Percentiles rank a stretch among this genome's conserved stretches.
Conservation (phyloP, 306 rosid genomes). For the Crotalaria pallida region DNA sequence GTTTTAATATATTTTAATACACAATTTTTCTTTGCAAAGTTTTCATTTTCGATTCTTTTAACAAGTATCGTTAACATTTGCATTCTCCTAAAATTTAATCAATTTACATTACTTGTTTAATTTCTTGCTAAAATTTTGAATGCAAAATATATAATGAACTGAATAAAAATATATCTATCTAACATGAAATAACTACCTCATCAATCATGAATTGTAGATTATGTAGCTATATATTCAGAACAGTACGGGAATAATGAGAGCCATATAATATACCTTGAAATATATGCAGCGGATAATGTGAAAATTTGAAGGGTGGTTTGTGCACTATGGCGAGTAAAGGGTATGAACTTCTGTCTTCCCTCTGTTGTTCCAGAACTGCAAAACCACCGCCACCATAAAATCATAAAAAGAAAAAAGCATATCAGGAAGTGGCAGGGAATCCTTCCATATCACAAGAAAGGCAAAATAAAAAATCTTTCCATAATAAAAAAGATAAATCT, state of each 20-base stretch:
- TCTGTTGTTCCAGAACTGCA: constrained; percentile 94
- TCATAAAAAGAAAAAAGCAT: neutral
- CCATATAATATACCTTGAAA: constrained; percentile 82
- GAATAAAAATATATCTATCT: too few relatives aligned
- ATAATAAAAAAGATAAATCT: neutral
- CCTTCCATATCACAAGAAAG: constrained; percentile 15
- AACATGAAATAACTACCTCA: too few relatives aligned
- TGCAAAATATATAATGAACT: too few relatives aligned
- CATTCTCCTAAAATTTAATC: too few relatives aligned
- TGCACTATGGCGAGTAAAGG: constrained; percentile 77
- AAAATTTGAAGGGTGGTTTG: constrained; percentile 89
- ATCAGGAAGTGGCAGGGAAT: neutral
- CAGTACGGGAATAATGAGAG: neutral
- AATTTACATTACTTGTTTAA: too few relatives aligned
- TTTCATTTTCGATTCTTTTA: too few relatives aligned
- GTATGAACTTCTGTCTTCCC: constrained; percentile 84
- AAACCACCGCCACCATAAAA: neutral
- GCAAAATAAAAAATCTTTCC: neutral
- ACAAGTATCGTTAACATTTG: too few relatives aligned
- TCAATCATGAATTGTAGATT: neutral
- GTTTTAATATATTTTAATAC: too few relatives aligned
- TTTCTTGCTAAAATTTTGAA: too few relatives aligned
- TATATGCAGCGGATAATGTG: constrained; percentile 76
- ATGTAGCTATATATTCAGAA: too few relatives aligned
- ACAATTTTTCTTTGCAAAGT: too few relatives aligned